Evolutionary conservation across 148 eudicot species (phyloP), one percentile per base, ranked within the genome.

Genomic region (Nyssa sinensis): DNA sequence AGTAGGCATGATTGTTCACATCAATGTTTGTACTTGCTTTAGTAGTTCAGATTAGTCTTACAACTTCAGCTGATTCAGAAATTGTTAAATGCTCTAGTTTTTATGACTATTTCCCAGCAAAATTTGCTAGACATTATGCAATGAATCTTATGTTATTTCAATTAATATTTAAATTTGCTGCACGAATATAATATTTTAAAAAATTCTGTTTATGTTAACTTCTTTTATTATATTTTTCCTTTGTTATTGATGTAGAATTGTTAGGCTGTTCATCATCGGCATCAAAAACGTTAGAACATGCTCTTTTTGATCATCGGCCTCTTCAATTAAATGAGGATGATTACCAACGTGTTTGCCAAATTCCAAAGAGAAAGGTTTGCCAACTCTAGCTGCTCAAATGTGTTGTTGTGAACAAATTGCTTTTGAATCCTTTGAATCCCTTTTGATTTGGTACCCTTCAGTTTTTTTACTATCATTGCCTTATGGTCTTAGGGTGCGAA

Each of bases 321-420:
- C 83, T 88, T 7, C 60, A 60, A 35, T 65, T 92, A 13, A 92
- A 89, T 30, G 34, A 64, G 25, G 98, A 94, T 76, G 98, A 94
- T 79, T 81, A 67, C 55, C 81, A 81, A 25, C 93, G 98, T 41
- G 97, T 86, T 8, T 86, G 88, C 28, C 73, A 72, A 71, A 82
- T 94, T 21, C 97, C 97, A 0, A 91, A 85, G 77, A 75, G 23
- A 62, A 94, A 94, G 94, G 98, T 94, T 74, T 35, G 17, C 23
- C 23, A 5, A 2, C 13, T 34, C 19, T 34, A n/a, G 9, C 25
- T 8, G 2, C 2, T 60, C 1, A 7, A 7, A 37, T 2, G 17
- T 32, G 17, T 10, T 10, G 0, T n/a, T 17, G 59, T 17, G 6
- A 3, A 55, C 1, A 2, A 55, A n/a, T 19, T 21, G 59, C 1